phyloP scores from a whole-genome alignment of 148 eudicot genomes.

The Rhododendron kiyosumense region DNA sequence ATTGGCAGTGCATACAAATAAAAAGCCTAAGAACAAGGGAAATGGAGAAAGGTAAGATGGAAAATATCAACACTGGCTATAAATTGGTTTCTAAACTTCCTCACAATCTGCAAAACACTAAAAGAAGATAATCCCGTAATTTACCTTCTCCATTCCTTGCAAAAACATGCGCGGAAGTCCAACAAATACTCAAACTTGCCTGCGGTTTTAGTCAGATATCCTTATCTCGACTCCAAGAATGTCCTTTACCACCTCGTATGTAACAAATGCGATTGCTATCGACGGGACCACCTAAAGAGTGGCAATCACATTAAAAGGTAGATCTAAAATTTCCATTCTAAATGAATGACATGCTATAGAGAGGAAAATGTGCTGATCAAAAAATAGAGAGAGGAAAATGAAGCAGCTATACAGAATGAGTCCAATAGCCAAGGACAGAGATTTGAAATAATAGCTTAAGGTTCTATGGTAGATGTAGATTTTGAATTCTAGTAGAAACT shows the following conservation, averaged over 20 bases:
- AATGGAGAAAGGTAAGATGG: conserved; percentile 4
- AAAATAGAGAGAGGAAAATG: background rate
- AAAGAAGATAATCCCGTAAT: background rate
- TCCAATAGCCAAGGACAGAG: background rate
- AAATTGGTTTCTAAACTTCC: conserved; percentile 5
- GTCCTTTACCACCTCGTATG: conserved; percentile 77
- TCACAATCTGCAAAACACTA: background rate
- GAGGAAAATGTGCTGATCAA: no score
- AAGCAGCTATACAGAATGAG: background rate
- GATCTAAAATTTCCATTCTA: background rate
- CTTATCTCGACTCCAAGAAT: conserved; percentile 84
- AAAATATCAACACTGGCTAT: conserved; percentile 10
- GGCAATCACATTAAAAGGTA: background rate
- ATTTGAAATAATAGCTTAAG: background rate
- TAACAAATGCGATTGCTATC: conserved; percentile 80
- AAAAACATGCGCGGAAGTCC: background rate
- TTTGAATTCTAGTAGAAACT: background rate
- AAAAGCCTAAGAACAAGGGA: conserved; percentile 4
- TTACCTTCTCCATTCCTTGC: conserved; percentile 8
- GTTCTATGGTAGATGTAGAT: background rate
- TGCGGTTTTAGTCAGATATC: conserved; percentile 57
- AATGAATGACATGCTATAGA: background rate
- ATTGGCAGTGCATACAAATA: conserved; percentile 14
- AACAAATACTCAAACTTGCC: conserved; percentile 12
- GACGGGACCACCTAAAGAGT: conserved; percentile 82